Evolutionary conservation across 306 rosid genomes (phyloP).

Genomic region (Prunus campanulata): DNA sequence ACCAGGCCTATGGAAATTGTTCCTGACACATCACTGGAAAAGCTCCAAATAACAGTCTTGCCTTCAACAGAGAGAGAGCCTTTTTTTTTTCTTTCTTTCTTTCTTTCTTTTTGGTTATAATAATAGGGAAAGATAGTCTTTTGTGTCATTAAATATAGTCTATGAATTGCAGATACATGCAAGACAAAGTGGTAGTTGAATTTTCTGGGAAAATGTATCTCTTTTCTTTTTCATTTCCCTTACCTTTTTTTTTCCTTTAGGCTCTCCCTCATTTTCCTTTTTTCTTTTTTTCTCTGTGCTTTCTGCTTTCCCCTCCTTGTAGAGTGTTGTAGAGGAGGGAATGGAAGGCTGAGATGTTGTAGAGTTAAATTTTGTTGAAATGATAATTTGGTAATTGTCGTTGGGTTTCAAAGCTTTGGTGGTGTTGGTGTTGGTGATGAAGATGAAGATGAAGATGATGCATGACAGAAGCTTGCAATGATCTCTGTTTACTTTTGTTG

Average conservation of each 20-base stretch:
- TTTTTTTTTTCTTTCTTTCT: not conserved
- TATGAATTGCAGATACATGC: not conserved
- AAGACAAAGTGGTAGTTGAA: slow-evolving; percentile 21
- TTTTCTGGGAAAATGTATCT: slow-evolving; percentile 21
- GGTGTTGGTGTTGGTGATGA: slow-evolving; percentile 3
- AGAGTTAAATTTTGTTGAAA: slow-evolving; percentile 43
- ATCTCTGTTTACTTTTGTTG: not conserved
- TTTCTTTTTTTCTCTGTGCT: slow-evolving; percentile 6
- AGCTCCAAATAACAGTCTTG: not conserved
- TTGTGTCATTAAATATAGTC: not conserved
- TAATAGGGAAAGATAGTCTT: slow-evolving; percentile 5
- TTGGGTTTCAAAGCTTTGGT: slow-evolving; percentile 18
- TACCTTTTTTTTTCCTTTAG: not conserved
- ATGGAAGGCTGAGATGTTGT: slow-evolving; percentile 27
- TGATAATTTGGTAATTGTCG: slow-evolving; percentile 27
- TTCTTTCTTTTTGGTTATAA: not conserved
- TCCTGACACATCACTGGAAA: slow-evolving; percentile 6
- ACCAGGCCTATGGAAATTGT: slow-evolving; percentile 20
- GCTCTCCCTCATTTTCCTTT: not conserved
- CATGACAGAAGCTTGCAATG: not conserved
- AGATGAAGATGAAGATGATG: not conserved
- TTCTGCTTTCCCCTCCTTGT: slow-evolving; percentile 19
- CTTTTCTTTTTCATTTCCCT: not conserved
- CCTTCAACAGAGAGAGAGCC: not conserved
- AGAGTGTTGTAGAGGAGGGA: slow-evolving; percentile 19